phyloP scores from a whole-genome alignment of 345 rosid genomes.

The Ricinus communis region DNA sequence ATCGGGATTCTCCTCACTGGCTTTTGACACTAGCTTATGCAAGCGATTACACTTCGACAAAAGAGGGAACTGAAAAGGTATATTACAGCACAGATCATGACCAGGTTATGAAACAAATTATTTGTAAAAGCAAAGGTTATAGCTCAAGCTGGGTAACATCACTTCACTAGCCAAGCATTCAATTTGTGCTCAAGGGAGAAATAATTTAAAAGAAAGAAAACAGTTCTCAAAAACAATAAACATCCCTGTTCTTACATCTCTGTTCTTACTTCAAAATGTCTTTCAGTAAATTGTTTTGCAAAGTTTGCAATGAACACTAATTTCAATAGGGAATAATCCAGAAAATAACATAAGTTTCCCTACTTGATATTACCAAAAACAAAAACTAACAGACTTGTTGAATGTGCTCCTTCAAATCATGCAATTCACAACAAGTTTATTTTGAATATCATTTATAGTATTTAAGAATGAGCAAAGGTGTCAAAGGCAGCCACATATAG shows the following conservation, averaged over 20 bases:
- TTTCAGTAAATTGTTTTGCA: not conserved
- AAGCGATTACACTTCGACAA: slow-evolving; percentile 75
- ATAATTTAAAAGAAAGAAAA: not conserved
- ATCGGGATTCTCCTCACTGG: slow-evolving; percentile 50
- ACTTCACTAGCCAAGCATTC: not conserved
- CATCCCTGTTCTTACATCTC: not conserved
- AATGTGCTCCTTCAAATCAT: no score
- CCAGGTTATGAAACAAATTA: not conserved
- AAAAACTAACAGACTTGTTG: no score
- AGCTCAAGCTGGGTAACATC: not conserved
- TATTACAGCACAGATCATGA: slow-evolving; percentile 2
- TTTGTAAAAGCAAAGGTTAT: not conserved
- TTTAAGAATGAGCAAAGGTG: not conserved
- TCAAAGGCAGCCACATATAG: not conserved
- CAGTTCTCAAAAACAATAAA: no score
- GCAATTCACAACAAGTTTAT: not conserved
- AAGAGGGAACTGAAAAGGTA: slow-evolving; percentile 75
- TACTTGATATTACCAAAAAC: not conserved
- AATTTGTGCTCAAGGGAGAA: not conserved
- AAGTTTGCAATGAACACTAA: no score
- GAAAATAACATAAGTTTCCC: not conserved
- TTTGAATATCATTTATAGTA: not conserved
- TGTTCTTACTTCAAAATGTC: not conserved
- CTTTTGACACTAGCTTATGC: slow-evolving; percentile 59
- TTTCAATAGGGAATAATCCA: no score